A percentile compares a stretch with the other conserved stretches of the same genome.
phyloP scores from a whole-genome alignment of 352 stramenopile species.

The Pilasporangium apinafurcum region DNA sequence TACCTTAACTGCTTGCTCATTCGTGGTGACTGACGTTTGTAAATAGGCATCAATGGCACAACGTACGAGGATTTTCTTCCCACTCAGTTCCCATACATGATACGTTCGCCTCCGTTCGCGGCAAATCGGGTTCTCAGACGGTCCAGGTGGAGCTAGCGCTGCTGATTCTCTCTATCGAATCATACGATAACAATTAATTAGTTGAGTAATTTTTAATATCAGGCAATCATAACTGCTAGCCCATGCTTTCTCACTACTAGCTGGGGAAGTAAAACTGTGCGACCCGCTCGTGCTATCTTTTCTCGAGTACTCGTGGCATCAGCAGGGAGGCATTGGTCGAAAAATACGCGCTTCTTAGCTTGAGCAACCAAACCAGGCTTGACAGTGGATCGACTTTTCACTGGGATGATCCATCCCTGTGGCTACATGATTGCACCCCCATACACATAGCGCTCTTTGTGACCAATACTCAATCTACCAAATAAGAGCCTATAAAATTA shows the following conservation, averaged over 20 bases:
- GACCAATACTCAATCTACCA: background rate
- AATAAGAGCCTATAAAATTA: background rate
- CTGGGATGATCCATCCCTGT: slow-evolving; percentile 36
- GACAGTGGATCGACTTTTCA: slow-evolving; percentile 45
- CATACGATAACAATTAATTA: background rate
- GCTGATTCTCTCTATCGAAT: background rate
- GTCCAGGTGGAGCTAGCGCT: background rate
- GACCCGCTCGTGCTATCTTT: slow-evolving; percentile 18
- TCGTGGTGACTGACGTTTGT: background rate
- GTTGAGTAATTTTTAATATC: background rate
- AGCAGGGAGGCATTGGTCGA: slow-evolving; percentile 38
- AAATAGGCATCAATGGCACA: slow-evolving; percentile 30
- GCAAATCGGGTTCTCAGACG: background rate
- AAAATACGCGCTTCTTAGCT: slow-evolving; percentile 42
- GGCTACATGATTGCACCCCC: slow-evolving; percentile 14
- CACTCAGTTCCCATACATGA: slow-evolving; percentile 58
- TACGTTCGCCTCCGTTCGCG: slow-evolving; percentile 24
- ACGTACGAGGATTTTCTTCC: slow-evolving; percentile 54
- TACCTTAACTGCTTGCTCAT: background rate
- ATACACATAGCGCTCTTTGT: background rate
- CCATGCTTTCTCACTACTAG: slow-evolving; percentile 16
- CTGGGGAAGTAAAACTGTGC: slow-evolving; percentile 12
- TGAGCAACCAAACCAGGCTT: too few species aligned
- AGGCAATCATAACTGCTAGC: background rate
- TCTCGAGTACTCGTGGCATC: slow-evolving; percentile 19